Conservation (phyloP, 371 early-diverging fungal genomes). For the Zancudomyces culisetae region DNA sequence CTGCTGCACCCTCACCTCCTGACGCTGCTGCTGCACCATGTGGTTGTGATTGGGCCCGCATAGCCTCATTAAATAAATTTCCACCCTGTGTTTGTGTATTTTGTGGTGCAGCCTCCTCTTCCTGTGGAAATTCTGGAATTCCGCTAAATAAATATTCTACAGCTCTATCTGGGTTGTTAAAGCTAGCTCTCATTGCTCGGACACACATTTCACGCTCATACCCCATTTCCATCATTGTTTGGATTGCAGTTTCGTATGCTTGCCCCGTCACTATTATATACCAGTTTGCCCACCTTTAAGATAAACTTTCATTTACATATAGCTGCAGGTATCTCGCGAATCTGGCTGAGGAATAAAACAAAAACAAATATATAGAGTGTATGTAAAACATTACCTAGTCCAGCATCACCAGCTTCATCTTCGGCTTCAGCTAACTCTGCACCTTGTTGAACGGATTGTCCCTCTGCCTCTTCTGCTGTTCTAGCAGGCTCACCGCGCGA, state of each 20-base stretch:
- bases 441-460: too few species aligned
- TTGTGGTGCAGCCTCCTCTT: not conserved
- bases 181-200: constrained; percentile 84
- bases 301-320: not conserved
- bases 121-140: constrained; percentile 24
- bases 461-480: too few species aligned
- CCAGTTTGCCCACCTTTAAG: not conserved
- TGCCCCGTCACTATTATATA: constrained; percentile 37
- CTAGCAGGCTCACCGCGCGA: not conserved
- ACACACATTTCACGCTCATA: constrained; percentile 72
- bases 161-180: constrained; percentile 92
- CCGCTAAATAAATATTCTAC: constrained; percentile 85
- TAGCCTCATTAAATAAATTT: not conserved
- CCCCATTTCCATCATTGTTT: constrained; percentile 88
- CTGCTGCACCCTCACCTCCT: constrained; percentile 4
- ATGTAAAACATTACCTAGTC: not conserved
- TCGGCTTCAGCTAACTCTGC: too few species aligned
- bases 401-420: too few species aligned
- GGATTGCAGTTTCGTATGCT: constrained; percentile 53
- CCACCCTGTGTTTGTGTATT: not conserved
- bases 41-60: constrained; percentile 4
- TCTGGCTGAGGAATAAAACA: not conserved
- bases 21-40: constrained; percentile 1
- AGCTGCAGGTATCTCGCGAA: not conserved
- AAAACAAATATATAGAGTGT: not conserved